Base-by-base conservation (phyloP, 2,329 filamentous ascomycete genomes). In the Kalmusia sp. region DNA sequence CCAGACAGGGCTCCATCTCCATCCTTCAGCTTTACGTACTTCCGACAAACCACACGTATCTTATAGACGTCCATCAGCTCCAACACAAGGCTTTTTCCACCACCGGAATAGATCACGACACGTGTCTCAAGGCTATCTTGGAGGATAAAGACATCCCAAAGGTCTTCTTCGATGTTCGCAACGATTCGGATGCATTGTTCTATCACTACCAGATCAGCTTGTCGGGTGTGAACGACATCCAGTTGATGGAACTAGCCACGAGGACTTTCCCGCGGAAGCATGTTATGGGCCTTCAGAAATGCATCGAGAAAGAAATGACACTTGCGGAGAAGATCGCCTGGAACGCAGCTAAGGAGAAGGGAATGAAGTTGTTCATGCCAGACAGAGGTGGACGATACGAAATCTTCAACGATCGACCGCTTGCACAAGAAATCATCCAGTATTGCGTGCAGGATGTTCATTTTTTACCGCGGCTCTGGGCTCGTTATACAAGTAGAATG, bases 1-100 rank as follows among this genome's bases (percentile, higher is more conserved):
- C 51, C 28, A 59, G 67, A 11, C 12, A 64, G 9, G 64, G 65
- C 7, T 52, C 55, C 11, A 40, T 69, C 41, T 67, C 66, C 8
- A 56, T 70, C 28, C 46, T 67, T 33, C 59, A 55, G 8, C 43
- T 67, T 40, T 44, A 62, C 6, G 52, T 66, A 12, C 48, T 37
- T 1, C 51, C 59, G 9, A 40, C 15, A 14, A 41, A 37, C 38
- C 38, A 38, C 28, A 49, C 61, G 35, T 71, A 56, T 51, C 66
- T 73, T 14, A 51, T 73, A 49, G 69, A 75, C 56, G 51, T 75
- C 5, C 55, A 68, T 49, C 57, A 28, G 0, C 59, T 74, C 2
- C 58, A 62, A n/a, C 21, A 25, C 24, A 33, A 51, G 45, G 66
- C 68, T 3, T 75, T 73, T 61, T 55, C 55, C n/a, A 65, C 64